Evolutionary conservation across 371 early-diverging fungal genomes (phyloP).

Genomic region (Apophysomyces ossiformis): DNA sequence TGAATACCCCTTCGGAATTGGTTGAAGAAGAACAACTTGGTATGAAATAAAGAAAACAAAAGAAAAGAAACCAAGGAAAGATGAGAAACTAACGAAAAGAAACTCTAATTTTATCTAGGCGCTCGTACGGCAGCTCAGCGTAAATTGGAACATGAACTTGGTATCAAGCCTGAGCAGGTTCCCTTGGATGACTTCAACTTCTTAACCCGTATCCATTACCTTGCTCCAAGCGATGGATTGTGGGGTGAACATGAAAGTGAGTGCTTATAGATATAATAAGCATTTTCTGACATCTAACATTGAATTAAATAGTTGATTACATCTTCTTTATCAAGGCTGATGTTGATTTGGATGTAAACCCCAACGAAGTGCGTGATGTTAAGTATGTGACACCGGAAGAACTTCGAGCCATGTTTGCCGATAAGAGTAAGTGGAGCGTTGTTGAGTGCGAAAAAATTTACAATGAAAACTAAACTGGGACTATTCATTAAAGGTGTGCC

Average conservation of each 20-base stretch:
- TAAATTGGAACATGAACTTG: constrained; percentile 95
- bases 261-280: constrained; percentile 16
- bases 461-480: neutral
- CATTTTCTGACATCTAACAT: neutral
- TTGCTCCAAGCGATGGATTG: constrained; percentile 90
- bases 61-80: no score
- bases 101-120: constrained; percentile 28
- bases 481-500: constrained; percentile 45
- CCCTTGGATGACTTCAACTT: constrained; percentile 84
- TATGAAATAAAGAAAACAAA: no score
- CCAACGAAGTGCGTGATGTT: constrained; percentile 83
- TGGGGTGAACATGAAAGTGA: constrained; percentile 98
- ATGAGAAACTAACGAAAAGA: neutral
- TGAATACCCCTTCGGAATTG: constrained; percentile 81
- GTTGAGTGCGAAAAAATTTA: constrained; percentile 5
- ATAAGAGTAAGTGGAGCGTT: constrained; percentile 53
- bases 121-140: constrained; percentile 69
- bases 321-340: constrained; percentile 83
- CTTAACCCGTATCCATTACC: constrained; percentile 93
- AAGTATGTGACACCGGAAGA: constrained; percentile 80
- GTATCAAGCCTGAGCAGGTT: constrained; percentile 81
- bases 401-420: constrained; percentile 70
- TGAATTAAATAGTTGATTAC: constrained; percentile 74
- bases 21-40: constrained; percentile 80
- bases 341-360: constrained; percentile 67